Percentiles rank a stretch among this genome's conserved stretches.
Evolutionary conservation across 192 early-diverging fungal genomes (phyloP).

Genomic region (Pilaira anomala): DNA sequence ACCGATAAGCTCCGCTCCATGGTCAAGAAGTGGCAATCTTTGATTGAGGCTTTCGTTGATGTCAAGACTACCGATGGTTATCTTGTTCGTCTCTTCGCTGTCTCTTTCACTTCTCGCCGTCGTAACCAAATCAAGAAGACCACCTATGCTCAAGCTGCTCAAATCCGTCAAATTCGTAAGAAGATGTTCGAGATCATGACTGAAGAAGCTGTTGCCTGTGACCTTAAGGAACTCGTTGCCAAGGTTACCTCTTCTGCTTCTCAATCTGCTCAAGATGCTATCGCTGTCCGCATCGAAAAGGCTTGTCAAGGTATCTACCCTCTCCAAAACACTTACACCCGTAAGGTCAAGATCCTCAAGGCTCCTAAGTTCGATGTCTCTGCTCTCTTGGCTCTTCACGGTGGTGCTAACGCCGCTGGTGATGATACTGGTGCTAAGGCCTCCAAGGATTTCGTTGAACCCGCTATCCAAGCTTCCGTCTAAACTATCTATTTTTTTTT

Average conservation of each 20-base stretch:
- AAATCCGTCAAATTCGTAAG: slow-evolving; percentile 98
- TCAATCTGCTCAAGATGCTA: slow-evolving; percentile 65
- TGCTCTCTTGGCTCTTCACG: slow-evolving; percentile 97
- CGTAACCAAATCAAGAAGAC: slow-evolving; percentile 96
- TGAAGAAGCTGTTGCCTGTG: slow-evolving; percentile 76
- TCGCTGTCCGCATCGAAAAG: slow-evolving; percentile 98
- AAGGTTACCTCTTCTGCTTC: slow-evolving; percentile 83
- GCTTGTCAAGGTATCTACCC: slow-evolving; percentile 97
- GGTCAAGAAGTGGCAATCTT: slow-evolving; percentile 99
- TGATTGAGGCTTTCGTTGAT: slow-evolving; percentile 97
- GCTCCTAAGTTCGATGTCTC: slow-evolving; percentile 92
- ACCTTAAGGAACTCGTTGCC: slow-evolving; percentile 92
- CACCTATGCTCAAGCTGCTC: slow-evolving; percentile 94
- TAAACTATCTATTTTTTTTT: slow-evolving; percentile 11
- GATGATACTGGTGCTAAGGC: slow-evolving; percentile 78
- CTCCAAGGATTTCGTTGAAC: slow-evolving; percentile 83
- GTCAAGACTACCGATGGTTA: slow-evolving; percentile 99
- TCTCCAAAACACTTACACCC: slow-evolving; percentile 92
- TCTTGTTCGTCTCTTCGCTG: slow-evolving; percentile 94
- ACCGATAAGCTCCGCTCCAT: slow-evolving; percentile 99
- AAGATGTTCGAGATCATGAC: slow-evolving; percentile 99
- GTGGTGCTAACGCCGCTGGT: slow-evolving; percentile 73
- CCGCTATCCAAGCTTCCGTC: slow-evolving; percentile 47
- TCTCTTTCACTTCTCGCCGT: slow-evolving; percentile 95
- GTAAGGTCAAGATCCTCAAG: slow-evolving; percentile 99